Percentiles rank a stretch among this genome's conserved stretches.
Conservation (phyloP, 1,284 basidiomycete species). For the Agroathelia rolfsii region DNA sequence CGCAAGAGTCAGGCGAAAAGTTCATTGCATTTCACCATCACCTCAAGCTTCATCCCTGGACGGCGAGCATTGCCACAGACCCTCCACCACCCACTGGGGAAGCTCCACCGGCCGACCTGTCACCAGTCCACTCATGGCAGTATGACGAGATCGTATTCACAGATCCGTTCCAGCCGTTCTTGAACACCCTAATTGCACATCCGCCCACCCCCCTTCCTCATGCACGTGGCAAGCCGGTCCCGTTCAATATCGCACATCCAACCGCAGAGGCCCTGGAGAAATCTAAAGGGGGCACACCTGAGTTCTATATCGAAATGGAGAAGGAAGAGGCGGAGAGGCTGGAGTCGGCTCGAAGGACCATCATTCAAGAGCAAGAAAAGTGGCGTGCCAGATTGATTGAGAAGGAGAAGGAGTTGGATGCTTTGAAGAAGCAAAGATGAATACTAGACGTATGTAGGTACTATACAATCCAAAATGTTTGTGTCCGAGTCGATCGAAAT, state of each 20-base stretch:
- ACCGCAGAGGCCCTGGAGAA: slow-evolving; percentile 55
- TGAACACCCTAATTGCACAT: slow-evolving; percentile 72
- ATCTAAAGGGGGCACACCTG: slow-evolving; percentile 57
- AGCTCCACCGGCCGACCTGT: slow-evolving; percentile 51
- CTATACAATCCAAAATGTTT: slow-evolving; percentile 10
- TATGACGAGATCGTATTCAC: slow-evolving; percentile 98
- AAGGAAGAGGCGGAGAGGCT: slow-evolving; percentile 76
- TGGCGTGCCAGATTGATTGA: slow-evolving; percentile 54
- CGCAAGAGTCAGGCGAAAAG: slow-evolving; percentile 90
- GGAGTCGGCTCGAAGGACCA: slow-evolving; percentile 64
- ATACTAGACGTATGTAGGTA: slow-evolving; percentile 2
- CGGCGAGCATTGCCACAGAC: slow-evolving; percentile 32
- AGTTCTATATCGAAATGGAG: slow-evolving; percentile 79
- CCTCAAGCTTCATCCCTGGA: slow-evolving; percentile 96
- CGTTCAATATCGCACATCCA: slow-evolving; percentile 60
- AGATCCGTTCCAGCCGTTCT: slow-evolving; percentile 86
- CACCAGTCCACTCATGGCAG: slow-evolving; percentile 95
- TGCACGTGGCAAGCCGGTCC: slow-evolving; percentile 50
- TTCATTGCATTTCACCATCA: slow-evolving; percentile 82
- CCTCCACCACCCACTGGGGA: too few species aligned
- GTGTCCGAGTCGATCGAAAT: slow-evolving; percentile 6
- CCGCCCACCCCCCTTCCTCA: slow-evolving; percentile 79
- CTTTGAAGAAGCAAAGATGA: slow-evolving; percentile 37
- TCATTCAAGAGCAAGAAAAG: slow-evolving; percentile 56
- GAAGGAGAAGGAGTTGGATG: slow-evolving; percentile 63